phyloP scores from a whole-genome alignment of 495 filamentous ascomycete species.

The Lasiosphaeris hirsuta region DNA sequence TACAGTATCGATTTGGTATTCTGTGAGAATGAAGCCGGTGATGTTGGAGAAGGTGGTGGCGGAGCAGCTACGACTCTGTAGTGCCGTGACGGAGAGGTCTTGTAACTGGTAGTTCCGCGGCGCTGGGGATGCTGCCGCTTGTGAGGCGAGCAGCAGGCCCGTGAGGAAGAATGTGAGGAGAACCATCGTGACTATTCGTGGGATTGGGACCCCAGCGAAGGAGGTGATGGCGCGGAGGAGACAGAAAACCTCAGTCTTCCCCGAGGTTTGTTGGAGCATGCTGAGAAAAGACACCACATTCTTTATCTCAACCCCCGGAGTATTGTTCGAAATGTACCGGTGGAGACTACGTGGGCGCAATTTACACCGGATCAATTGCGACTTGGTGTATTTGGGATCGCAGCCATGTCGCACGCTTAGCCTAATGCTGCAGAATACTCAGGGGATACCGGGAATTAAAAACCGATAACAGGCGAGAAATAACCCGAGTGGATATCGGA shows the following conservation, averaged over 20 bases:
- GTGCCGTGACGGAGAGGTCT: background rate
- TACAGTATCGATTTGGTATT: too few species aligned
- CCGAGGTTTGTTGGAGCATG: background rate
- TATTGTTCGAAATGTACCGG: too few species aligned
- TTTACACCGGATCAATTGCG: background rate
- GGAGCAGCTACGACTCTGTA: background rate
- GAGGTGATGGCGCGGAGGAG: conserved; percentile 1
- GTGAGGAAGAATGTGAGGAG: background rate
- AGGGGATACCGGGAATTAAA: background rate
- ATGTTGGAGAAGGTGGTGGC: too few species aligned
- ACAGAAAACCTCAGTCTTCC: background rate
- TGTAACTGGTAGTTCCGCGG: background rate
- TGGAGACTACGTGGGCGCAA: background rate
- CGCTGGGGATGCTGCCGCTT: conserved; percentile 2
- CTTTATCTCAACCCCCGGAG: background rate
- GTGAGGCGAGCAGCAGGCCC: conserved; percentile 2
- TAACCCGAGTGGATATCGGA: background rate
- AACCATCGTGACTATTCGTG: conserved; percentile 1
- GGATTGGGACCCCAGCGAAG: background rate
- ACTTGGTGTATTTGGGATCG: conserved; percentile 2
- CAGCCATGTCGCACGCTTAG: background rate
- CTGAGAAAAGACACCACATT: conserved; percentile 3
- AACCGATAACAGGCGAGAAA: conserved; percentile 5
- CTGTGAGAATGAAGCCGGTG: too few species aligned
- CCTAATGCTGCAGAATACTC: background rate